phyloP scores from a whole-genome alignment of 805 yeast species.

The Soucietia sequanensis region DNA sequence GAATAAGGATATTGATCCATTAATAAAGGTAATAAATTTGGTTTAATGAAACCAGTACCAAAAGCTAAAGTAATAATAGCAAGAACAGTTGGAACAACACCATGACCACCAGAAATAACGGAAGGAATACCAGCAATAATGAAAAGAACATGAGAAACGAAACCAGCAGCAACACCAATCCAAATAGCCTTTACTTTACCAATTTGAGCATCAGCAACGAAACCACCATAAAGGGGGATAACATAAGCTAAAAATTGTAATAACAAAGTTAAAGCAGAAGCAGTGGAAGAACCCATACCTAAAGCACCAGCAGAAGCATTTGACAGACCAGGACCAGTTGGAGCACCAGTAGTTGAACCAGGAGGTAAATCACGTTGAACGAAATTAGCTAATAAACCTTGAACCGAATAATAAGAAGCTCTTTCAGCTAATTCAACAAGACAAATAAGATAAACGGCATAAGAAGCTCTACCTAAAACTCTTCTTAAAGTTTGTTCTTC shows the following conservation, averaged over 20 bases:
- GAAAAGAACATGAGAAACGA: constrained; percentile 46
- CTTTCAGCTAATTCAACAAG: constrained; percentile 53
- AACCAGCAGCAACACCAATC: constrained; percentile 48
- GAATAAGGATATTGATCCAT: constrained; percentile 53
- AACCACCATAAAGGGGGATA: constrained; percentile 54
- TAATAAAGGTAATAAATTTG: constrained; percentile 49
- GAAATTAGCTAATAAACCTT: constrained; percentile 46
- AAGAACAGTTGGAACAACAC: constrained; percentile 39
- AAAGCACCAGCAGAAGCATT: constrained; percentile 51
- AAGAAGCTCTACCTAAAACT: constrained; percentile 48
- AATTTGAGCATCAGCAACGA: constrained; percentile 46
- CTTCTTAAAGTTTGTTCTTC: constrained; percentile 29
- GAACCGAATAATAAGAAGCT: constrained; percentile 51
- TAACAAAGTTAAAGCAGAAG: constrained; percentile 48
- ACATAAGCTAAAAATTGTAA: constrained; percentile 50
- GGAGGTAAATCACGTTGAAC: constrained; percentile 52
- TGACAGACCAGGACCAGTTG: constrained; percentile 23
- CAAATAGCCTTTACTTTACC: constrained; percentile 51
- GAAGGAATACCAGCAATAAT: constrained; percentile 48
- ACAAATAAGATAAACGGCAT: constrained; percentile 50
- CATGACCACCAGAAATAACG: constrained; percentile 32
- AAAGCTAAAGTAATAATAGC: constrained; percentile 38
- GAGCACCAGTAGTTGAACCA: constrained; percentile 48
- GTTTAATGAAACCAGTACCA: constrained; percentile 56
- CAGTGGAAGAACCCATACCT: constrained; percentile 42